A percentile compares a stretch with the other conserved stretches of the same genome.
Conservation (phyloP, 352 stramenopile genomes). For the Pythium utonaiense region DNA sequence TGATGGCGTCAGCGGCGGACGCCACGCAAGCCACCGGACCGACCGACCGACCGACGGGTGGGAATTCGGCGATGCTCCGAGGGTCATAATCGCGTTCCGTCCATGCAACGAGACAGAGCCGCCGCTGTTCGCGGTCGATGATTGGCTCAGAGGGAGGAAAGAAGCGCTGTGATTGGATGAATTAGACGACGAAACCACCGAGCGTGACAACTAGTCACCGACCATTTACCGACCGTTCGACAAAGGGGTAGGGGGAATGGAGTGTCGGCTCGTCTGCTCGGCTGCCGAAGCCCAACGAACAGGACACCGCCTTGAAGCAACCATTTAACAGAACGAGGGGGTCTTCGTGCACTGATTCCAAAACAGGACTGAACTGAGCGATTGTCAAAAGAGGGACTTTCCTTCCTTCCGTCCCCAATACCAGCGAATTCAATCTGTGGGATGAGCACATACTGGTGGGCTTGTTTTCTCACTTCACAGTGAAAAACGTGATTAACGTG, state of each 20-base stretch:
- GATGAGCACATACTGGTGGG: too few relatives aligned
- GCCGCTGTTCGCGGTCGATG: background rate
- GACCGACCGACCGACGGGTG: background rate
- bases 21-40: background rate
- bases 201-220: background rate
- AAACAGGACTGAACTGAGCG: too few relatives aligned
- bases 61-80: background rate
- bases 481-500: too few relatives aligned
- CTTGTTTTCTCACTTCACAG: too few relatives aligned
- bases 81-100: slow-evolving; percentile 1
- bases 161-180: background rate
- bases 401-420: too few relatives aligned
- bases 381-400: too few relatives aligned
- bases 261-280: too few relatives aligned
- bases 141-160: background rate
- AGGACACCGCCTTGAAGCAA: too few relatives aligned
- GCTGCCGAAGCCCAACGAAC: background rate
- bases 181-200: background rate
- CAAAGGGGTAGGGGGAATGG: background rate
- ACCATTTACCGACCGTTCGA: too few relatives aligned
- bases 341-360: too few relatives aligned
- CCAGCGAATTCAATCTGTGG: too few relatives aligned
- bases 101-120: slow-evolving; percentile 1
- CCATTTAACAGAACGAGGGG: too few relatives aligned
- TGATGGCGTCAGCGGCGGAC: background rate